Conservation (phyloP, 2,329 filamentous ascomycete genomes). For the Penicillium sp. region DNA sequence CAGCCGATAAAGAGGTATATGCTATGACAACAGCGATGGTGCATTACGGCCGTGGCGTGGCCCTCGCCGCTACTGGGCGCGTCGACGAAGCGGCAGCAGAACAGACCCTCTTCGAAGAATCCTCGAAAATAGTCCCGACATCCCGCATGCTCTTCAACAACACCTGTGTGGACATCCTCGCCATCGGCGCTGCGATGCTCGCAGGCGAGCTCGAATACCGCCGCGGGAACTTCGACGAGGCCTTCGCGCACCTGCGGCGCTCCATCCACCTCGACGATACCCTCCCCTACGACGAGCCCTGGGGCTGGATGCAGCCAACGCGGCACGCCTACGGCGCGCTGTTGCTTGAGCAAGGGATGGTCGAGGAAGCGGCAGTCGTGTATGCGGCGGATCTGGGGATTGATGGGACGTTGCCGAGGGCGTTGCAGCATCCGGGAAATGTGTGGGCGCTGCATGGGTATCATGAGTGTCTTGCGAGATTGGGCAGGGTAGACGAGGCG, state of each 20-base stretch:
- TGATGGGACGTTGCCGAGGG: slow-evolving; percentile 64
- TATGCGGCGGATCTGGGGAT: slow-evolving; percentile 68
- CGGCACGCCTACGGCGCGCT: slow-evolving; percentile 74
- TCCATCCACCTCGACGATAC: slow-evolving; percentile 66
- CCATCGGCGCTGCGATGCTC: slow-evolving; percentile 67
- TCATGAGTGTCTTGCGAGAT: slow-evolving; percentile 67
- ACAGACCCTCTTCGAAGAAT: slow-evolving; percentile 56
- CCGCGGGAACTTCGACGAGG: slow-evolving; percentile 59
- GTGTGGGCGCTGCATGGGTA: slow-evolving; percentile 77
- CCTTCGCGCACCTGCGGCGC: slow-evolving; percentile 63
- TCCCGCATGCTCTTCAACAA: slow-evolving; percentile 73
- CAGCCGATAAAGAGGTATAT: slow-evolving; percentile 65
- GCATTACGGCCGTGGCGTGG: slow-evolving; percentile 71
- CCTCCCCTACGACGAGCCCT: slow-evolving; percentile 74
- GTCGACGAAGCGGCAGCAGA: slow-evolving; percentile 61
- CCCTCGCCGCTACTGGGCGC: slow-evolving; percentile 63
- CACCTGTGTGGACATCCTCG: slow-evolving; percentile 66
- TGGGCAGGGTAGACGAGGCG: slow-evolving; percentile 58
- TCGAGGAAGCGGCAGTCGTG: slow-evolving; percentile 60
- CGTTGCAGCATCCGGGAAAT: slow-evolving; percentile 72
- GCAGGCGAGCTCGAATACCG: slow-evolving; percentile 77
- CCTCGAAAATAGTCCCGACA: slow-evolving; percentile 58
- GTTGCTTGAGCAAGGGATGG: slow-evolving; percentile 67
- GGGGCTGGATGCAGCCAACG: slow-evolving; percentile 79
- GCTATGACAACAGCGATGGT: slow-evolving; percentile 71